Conservation (phyloP, 805 yeast genomes). For the Teunomyces stri region DNA sequence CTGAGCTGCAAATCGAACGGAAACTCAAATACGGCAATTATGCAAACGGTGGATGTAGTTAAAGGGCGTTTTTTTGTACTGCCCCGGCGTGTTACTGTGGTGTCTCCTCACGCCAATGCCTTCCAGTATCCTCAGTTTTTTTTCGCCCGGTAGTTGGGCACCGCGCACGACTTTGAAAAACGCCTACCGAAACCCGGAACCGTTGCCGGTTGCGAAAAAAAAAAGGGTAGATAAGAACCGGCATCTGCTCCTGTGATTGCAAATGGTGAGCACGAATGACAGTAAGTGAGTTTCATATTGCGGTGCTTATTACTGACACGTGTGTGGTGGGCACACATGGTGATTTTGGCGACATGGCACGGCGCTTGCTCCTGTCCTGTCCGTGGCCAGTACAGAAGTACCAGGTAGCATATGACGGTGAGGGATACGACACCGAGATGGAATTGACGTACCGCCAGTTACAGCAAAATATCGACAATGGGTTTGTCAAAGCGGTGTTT, state of each 20-base stretch:
- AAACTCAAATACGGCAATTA: background rate
- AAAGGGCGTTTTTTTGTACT: background rate
- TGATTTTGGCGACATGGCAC: constrained; percentile 49
- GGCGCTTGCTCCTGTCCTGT: background rate
- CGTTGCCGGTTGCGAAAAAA: background rate
- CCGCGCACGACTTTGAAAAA: constrained; percentile 1
- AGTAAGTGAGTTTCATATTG: constrained; percentile 26
- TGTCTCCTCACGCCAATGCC: constrained; percentile 4
- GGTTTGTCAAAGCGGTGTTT: constrained; percentile 39
- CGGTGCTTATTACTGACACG: constrained; percentile 41
- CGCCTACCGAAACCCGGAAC: constrained; percentile 3
- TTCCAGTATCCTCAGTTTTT: constrained; percentile 1
- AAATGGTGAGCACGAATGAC: background rate
- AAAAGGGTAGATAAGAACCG: background rate
- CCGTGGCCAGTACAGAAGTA: constrained; percentile 2
- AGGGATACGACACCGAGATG: constrained; percentile 9
- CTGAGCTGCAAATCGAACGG: background rate
- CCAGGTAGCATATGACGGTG: constrained; percentile 6
- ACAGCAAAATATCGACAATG: constrained; percentile 22
- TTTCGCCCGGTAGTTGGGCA: background rate
- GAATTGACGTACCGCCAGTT: constrained; percentile 15
- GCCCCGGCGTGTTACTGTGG: constrained; percentile 1
- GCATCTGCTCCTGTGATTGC: too few relatives aligned
- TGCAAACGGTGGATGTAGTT: background rate
- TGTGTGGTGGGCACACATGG: constrained; percentile 40